These are phyloP conservation scores for Lactifluus rugatus DNA, from an alignment of 768 basidiomycete genomes.

Conservation along the genomic window DNA sequence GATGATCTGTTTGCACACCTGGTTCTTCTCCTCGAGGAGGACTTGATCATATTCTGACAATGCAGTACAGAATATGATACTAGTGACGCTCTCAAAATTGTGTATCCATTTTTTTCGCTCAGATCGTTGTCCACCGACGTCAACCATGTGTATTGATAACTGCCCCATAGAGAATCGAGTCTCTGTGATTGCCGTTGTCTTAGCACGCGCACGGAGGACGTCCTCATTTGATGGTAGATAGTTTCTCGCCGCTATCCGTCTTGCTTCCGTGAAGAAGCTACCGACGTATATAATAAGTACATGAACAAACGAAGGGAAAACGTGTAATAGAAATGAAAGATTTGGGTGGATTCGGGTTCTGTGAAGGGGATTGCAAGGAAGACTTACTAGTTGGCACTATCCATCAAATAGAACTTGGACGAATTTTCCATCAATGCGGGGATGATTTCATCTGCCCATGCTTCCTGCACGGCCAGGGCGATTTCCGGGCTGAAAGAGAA, in stretches of 20 bases:
- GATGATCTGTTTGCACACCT: constrained; percentile 32
- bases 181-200: constrained; percentile 86
- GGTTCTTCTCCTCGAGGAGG: constrained; percentile 54
- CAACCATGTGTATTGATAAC: constrained; percentile 57
- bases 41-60: constrained; percentile 73
- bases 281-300: background rate
- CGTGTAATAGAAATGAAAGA: too few species aligned
- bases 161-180: constrained; percentile 69
- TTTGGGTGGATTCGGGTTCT: background rate
- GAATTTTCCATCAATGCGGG: constrained; percentile 43
- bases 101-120: constrained; percentile 55
- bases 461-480: constrained; percentile 54
- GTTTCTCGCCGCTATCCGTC: constrained; percentile 71
- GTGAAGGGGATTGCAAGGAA: background rate
- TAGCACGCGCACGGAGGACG: constrained; percentile 78
- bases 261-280: constrained; percentile 80
- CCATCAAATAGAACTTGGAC: constrained; percentile 88
- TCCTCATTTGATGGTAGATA: constrained; percentile 84
- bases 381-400: constrained; percentile 81
- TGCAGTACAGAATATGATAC: constrained; percentile 68
- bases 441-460: constrained; percentile 61
- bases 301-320: background rate
- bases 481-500: constrained; percentile 47
- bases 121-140: constrained; percentile 58
- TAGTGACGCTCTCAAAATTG: constrained; percentile 72